Evolutionary conservation across 2,329 filamentous ascomycete genomes (phyloP), one percentile per base, ranked within the genome.

Genomic region (Reticulascus tulasneorum): DNA sequence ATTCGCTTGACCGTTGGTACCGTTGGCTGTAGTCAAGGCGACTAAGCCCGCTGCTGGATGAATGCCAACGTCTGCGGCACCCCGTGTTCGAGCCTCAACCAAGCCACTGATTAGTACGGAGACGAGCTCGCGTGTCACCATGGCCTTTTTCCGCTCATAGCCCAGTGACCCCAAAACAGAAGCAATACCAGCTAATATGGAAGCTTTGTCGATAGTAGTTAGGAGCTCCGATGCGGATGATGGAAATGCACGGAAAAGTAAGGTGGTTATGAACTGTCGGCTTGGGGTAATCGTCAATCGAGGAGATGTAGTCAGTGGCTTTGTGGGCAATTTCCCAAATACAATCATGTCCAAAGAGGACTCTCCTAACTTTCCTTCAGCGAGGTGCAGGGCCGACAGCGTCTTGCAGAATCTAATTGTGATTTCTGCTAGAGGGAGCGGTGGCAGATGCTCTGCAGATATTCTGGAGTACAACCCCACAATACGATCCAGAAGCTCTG

Each of bases 41-140:
- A 88, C 82, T 33, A 96, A 67, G 0, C 88, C 90, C 9, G 91
- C 88, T 13, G 91, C 91, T 25, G 93, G 93, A 62, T 97, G 91
- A 23, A 98, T 87, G 4, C 91, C 93, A 52, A 93, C 86, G 55
- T 97, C 93, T n/a, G 93, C 90, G 25, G 93, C 93, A 21, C 91
- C 91, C 30, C 91, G 76, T 29, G 94, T 96, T 24, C 93, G 78
- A 12, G 93, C 93, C 60, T 96, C 88, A 5, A 95, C 83, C 8
- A 98, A 71, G 4, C 86, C 89, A 22, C 82, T 83, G 34, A 94
- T 86, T 25, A 97, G 71, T 12, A 89, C 81, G 4, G 82, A 83
- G 8, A 98, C 75, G 32, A 97, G 73, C 53, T 96, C 89, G 49
- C 86, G 82, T 50, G 95, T 75, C 1, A 96, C 79, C 64, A 97